Conservation (phyloP, 805 yeast species). For the Nematodospora valgi region DNA sequence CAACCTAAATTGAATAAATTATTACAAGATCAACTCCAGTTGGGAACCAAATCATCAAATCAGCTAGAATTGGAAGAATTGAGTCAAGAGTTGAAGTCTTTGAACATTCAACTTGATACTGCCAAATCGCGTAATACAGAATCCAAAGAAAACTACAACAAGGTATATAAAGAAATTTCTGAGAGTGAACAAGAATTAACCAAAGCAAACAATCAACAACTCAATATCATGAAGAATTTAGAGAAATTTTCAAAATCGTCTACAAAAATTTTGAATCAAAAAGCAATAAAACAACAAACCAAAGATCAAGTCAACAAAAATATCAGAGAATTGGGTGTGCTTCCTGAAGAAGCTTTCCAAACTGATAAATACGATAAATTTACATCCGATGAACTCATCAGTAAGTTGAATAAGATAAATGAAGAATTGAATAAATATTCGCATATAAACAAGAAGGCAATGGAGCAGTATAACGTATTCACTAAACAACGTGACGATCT, state of each 20-base stretch:
- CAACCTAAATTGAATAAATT: constrained; percentile 42
- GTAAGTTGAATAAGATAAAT: constrained; percentile 50
- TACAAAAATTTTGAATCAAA: constrained; percentile 63
- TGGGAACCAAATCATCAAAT: constrained; percentile 11
- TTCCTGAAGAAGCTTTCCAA: constrained; percentile 80
- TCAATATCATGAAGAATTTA: constrained; percentile 48
- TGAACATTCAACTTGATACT: constrained; percentile 23
- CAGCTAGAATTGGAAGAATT: constrained; percentile 14
- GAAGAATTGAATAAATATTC: constrained; percentile 58
- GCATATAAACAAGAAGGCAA: constrained; percentile 85
- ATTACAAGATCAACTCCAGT: constrained; percentile 11
- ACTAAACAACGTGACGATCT: constrained; percentile 69
- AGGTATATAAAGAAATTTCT: constrained; percentile 26
- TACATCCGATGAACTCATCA: constrained; percentile 51
- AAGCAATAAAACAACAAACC: constrained; percentile 54
- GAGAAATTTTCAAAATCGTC: constrained; percentile 60
- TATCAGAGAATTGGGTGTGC: constrained; percentile 80
- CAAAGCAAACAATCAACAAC: constrained; percentile 57
- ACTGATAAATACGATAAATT: constrained; percentile 34
- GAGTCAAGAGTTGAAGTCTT: constrained; percentile 21
- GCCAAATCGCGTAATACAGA: constrained; percentile 25
- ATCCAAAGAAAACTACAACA: constrained; percentile 24
- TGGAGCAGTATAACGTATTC: constrained; percentile 76
- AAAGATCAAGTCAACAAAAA: constrained; percentile 69
- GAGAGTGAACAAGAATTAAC: constrained; percentile 39